Conservation (phyloP, 805 yeast species). For the Ogataea ramenticola region DNA sequence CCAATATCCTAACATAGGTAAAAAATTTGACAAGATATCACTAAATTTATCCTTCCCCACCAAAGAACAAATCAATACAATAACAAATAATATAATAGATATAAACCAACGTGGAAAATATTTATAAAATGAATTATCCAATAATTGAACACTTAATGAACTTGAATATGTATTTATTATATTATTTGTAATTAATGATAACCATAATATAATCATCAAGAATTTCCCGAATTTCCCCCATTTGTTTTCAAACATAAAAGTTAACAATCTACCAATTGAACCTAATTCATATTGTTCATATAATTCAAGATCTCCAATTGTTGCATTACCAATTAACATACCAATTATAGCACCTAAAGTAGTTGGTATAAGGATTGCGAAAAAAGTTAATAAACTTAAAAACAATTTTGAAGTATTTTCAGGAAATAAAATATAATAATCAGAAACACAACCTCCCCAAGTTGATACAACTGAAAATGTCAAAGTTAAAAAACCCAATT, state of each 20-base stretch:
- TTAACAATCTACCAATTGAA: conserved; percentile 75
- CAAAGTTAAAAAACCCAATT: conserved; percentile 65
- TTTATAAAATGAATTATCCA: conserved; percentile 42
- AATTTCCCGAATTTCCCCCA: conserved; percentile 81
- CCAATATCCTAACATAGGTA: conserved; percentile 94
- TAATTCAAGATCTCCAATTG: conserved; percentile 54
- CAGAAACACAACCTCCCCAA: conserved; percentile 85
- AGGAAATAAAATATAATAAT: conserved; percentile 77
- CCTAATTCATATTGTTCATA: conserved; percentile 40
- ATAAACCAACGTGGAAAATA: conserved; percentile 74
- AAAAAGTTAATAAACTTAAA: conserved; percentile 54
- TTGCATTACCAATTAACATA: conserved; percentile 59
- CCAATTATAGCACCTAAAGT: conserved; percentile 72
- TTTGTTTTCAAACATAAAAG: conserved; percentile 48
- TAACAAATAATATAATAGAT: conserved; percentile 53
- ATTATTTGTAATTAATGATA: conserved; percentile 76
- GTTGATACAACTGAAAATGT: conserved; percentile 76
- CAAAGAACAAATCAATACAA: conserved; percentile 63
- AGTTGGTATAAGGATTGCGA: conserved; percentile 65
- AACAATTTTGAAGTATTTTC: conserved; percentile 52
- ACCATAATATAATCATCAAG: conserved; percentile 57
- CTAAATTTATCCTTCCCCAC: conserved; percentile 72
- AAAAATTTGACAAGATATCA: conserved; percentile 66
- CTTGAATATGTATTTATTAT: conserved; percentile 76
- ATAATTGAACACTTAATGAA: conserved; percentile 69